These are phyloP conservation scores for Clathrus columnatus DNA, from an alignment of 768 basidiomycete species.

Conservation along the genomic window DNA sequence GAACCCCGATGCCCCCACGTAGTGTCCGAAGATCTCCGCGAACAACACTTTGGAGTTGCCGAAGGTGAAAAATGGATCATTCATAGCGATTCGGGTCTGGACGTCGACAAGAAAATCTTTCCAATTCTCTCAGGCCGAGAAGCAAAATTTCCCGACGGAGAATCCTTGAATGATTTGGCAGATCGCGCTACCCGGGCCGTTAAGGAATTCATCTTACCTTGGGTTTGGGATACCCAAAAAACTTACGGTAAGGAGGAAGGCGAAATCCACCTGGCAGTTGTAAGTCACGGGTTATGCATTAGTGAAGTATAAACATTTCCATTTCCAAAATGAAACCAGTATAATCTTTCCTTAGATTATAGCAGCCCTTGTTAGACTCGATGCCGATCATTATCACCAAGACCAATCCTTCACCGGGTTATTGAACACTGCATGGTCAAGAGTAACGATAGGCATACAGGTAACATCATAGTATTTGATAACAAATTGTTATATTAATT, in stretches of 20 bases:
- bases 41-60: slow-evolving; percentile 61
- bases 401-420: slow-evolving; percentile 40
- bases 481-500: background rate
- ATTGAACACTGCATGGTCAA: slow-evolving; percentile 64
- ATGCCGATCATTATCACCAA: slow-evolving; percentile 23
- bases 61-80: slow-evolving; percentile 51
- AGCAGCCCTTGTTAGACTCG: slow-evolving; percentile 38
- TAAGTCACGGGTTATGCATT: slow-evolving; percentile 72
- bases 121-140: slow-evolving; percentile 38
- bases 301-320: slow-evolving; percentile 25
- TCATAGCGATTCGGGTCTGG: slow-evolving; percentile 20
- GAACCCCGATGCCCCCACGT: slow-evolving; percentile 38
- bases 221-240: slow-evolving; percentile 37
- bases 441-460: slow-evolving; percentile 40
- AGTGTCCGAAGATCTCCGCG: slow-evolving; percentile 46
- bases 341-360: slow-evolving; percentile 28
- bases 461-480: slow-evolving; percentile 27
- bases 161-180: slow-evolving; percentile 56
- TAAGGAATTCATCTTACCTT: slow-evolving; percentile 44
- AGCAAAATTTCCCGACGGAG: slow-evolving; percentile 61
- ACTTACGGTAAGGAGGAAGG: slow-evolving; percentile 18
- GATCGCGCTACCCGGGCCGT: slow-evolving; percentile 44
- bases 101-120: slow-evolving; percentile 41
- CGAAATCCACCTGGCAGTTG: slow-evolving; percentile 48
- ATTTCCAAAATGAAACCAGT: background rate